Evolutionary conservation across 306 rosid species (phyloP).

Genomic region (Luffa aegyptiaca): DNA sequence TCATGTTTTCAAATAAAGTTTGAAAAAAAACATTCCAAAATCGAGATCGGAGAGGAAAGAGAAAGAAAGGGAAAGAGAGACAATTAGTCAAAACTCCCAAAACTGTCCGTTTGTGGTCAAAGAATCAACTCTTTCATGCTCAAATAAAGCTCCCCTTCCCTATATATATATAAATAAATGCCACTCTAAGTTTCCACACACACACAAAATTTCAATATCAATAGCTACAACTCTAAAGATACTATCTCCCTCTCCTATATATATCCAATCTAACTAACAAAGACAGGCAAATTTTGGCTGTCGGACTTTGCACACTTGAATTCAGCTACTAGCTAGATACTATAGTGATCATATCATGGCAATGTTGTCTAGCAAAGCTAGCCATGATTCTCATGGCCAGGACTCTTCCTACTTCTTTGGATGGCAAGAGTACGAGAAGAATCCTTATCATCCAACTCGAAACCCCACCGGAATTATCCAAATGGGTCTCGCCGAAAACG

Average conservation of each 20-base stretch:
- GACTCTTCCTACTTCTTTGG: constrained; percentile 75
- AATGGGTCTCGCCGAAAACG: constrained; percentile 96
- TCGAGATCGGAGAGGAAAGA: background rate
- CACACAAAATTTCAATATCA: background rate
- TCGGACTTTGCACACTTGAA: background rate
- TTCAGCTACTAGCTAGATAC: background rate
- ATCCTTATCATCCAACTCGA: constrained; percentile 48
- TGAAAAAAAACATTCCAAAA: background rate
- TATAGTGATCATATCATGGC: background rate
- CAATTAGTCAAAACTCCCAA: background rate
- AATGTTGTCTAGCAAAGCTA: constrained; percentile 56
- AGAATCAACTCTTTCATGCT: background rate
- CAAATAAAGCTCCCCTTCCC: background rate
- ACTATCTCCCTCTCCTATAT: background rate
- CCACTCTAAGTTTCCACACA: background rate
- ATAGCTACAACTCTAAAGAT: background rate
- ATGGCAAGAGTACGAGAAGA: constrained; percentile 70
- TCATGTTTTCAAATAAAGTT: background rate
- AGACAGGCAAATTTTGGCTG: background rate
- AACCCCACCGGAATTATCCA: constrained; percentile 76
- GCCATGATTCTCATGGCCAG: constrained; percentile 61
- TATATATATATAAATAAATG: background rate
- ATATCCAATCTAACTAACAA: background rate
- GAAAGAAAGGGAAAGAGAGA: background rate
- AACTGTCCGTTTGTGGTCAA: background rate